Conservation (phyloP, 139 green algal species). For the Gonium pectorale region DNA sequence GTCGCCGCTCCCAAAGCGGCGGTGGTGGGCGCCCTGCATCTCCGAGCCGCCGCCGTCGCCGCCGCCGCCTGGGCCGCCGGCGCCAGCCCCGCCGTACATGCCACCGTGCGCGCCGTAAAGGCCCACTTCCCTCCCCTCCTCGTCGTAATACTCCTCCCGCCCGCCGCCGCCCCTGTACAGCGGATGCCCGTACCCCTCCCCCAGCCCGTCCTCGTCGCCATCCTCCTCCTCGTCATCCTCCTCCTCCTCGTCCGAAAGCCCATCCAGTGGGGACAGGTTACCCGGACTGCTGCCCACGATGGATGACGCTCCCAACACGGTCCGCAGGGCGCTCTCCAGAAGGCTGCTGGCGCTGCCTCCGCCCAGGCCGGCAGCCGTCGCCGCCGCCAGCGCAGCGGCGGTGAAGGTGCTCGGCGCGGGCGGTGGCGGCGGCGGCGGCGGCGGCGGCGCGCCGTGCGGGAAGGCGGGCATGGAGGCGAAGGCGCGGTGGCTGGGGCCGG, state of each 20-base stretch:
- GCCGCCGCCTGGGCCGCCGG: no score
- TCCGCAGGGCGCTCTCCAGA: not conserved
- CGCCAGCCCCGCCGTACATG: no score
- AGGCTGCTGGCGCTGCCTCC: constrained; percentile 7
- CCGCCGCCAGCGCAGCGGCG: not conserved
- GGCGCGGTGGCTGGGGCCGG: no score
- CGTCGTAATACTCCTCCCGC: no score
- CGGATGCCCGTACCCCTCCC: no score
- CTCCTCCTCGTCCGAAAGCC: not conserved
- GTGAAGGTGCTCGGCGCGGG: not conserved
- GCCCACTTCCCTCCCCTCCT: not conserved
- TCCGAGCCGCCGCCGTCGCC: no score
- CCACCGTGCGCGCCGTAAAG: not conserved
- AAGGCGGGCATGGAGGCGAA: no score
- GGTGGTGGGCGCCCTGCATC: no score
- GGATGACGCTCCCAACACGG: not conserved
- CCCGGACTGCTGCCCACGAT: constrained; percentile 10
- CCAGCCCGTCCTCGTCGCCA: not conserved
- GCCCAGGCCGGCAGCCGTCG: not conserved
- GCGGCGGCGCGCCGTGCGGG: no score
- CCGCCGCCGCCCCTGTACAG: no score
- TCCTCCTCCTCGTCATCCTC: not conserved
- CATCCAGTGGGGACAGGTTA: constrained; percentile 3
- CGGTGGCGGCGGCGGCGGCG: not conserved
- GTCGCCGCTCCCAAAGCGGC: no score